phyloP scores from a whole-genome alignment of 352 stramenopile genomes.

The Plasmopara viticola region DNA sequence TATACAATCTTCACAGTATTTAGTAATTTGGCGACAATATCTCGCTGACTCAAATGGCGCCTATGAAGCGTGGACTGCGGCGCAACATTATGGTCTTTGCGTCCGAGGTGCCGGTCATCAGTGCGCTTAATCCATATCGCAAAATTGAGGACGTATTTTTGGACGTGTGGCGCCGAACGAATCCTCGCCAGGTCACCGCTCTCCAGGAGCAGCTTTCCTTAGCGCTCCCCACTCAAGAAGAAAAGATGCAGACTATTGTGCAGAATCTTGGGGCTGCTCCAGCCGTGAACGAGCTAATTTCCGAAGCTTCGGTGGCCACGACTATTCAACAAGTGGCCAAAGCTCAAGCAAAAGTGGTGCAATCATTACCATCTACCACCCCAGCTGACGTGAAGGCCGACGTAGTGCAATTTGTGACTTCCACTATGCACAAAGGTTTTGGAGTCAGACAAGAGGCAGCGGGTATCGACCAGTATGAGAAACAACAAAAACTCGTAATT shows the following conservation, averaged over 20 bases:
- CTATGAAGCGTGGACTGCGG: slow-evolving; percentile 11
- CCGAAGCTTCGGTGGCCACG: slow-evolving; percentile 42
- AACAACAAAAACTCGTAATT: slow-evolving; percentile 46
- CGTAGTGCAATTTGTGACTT: slow-evolving; percentile 68
- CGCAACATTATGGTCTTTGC: slow-evolving; percentile 76
- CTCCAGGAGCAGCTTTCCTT: slow-evolving; percentile 47
- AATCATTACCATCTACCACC: slow-evolving; percentile 40
- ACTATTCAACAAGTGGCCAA: slow-evolving; percentile 37
- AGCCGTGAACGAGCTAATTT: slow-evolving; percentile 52
- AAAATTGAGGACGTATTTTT: slow-evolving; percentile 83
- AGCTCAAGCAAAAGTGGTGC: slow-evolving; percentile 38
- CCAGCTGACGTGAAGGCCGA: slow-evolving; percentile 48
- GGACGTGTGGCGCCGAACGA: slow-evolving; percentile 71
- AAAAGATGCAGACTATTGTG: slow-evolving; percentile 55
- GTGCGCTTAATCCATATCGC: slow-evolving; percentile 74
- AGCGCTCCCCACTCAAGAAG: slow-evolving; percentile 34
- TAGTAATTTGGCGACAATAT: too few relatives aligned
- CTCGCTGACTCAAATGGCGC: too few relatives aligned
- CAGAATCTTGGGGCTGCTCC: slow-evolving; percentile 41
- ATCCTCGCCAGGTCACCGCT: slow-evolving; percentile 45
- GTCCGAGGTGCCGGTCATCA: slow-evolving; percentile 81
- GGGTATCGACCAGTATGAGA: slow-evolving; percentile 66
- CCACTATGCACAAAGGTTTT: slow-evolving; percentile 77
- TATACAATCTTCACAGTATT: too few relatives aligned
- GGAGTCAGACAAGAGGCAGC: slow-evolving; percentile 53